Conservation (phyloP, 2,329 filamentous ascomycete species). For the Cordyceps militaris region DNA sequence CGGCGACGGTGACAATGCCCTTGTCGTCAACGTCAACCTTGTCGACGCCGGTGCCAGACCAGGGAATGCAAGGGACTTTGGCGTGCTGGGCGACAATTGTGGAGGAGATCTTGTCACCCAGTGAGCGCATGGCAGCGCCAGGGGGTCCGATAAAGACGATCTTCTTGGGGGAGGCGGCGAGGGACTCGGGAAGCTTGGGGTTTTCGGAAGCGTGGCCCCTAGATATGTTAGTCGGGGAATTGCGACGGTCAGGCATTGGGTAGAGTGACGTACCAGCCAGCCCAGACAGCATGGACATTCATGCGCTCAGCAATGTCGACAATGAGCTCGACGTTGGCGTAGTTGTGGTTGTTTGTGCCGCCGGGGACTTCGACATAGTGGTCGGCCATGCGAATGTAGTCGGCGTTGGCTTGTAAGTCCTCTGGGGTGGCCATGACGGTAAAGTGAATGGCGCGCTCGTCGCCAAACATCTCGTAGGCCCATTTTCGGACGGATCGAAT, state of each 20-base stretch:
- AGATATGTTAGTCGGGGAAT: background rate
- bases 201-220: slow-evolving; percentile 99
- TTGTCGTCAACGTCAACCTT: slow-evolving; percentile 69
- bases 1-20: slow-evolving; percentile 87
- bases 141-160: slow-evolving; percentile 99
- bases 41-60: slow-evolving; percentile 91
- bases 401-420: slow-evolving; percentile 93
- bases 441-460: slow-evolving; percentile 97
- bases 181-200: slow-evolving; percentile 90
- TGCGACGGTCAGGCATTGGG: background rate
- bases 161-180: slow-evolving; percentile 94
- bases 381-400: slow-evolving; percentile 99
- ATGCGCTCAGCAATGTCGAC: slow-evolving; percentile 98
- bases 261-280: slow-evolving; percentile 71
- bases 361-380: slow-evolving; percentile 98
- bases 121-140: slow-evolving; percentile 95
- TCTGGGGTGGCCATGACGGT: slow-evolving; percentile 99
- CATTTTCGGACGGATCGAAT: slow-evolving; percentile 99
- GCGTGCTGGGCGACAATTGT: slow-evolving; percentile 99
- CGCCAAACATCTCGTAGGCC: slow-evolving; percentile 99
- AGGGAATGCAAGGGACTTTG: slow-evolving; percentile 94
- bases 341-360: slow-evolving; percentile 99
- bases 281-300: slow-evolving; percentile 98
- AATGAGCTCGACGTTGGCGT: slow-evolving; percentile 98
- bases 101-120: slow-evolving; percentile 99